Evolutionary conservation across 352 stramenopile genomes (phyloP).

Genomic region (Phytophthora podocarpi): DNA sequence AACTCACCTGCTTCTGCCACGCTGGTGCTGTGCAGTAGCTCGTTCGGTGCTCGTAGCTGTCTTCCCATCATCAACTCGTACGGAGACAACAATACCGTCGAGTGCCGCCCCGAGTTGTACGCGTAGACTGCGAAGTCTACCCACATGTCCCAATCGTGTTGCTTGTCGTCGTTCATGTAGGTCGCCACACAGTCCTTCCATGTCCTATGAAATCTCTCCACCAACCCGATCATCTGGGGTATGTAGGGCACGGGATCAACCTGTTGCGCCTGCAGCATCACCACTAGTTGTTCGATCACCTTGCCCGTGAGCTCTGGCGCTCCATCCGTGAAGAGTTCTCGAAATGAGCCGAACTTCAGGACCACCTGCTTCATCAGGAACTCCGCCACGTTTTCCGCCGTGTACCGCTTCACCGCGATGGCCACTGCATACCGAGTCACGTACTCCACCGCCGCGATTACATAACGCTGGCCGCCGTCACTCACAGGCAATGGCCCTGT

Average conservation of each 20-base stretch:
- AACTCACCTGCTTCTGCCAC: not conserved
- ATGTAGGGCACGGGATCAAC: not conserved
- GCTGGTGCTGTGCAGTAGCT: not conserved
- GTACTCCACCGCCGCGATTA: not conserved
- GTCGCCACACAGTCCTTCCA: too few species aligned
- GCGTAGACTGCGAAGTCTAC: constrained; percentile 3
- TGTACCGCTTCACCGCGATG: not conserved
- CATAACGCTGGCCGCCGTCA: not conserved
- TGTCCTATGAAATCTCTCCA: not conserved
- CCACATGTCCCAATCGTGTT: constrained; percentile 1
- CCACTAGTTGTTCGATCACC: not conserved
- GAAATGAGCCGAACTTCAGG: not conserved
- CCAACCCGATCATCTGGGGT: too few species aligned
- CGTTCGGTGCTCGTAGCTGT: not conserved
- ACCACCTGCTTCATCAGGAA: not conserved
- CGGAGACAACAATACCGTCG: not conserved
- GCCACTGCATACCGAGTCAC: not conserved
- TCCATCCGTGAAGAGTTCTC: not conserved
- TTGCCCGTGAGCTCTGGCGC: not conserved
- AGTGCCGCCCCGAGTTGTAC: not conserved
- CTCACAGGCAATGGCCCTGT: not conserved
- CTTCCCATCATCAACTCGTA: not conserved
- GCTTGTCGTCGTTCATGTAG: not conserved
- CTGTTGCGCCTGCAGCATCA: too few species aligned
- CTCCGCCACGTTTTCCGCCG: not conserved